Evolutionary conservation across 2,329 filamentous ascomycete genomes (phyloP).

Genomic region (Monascus ruber): DNA sequence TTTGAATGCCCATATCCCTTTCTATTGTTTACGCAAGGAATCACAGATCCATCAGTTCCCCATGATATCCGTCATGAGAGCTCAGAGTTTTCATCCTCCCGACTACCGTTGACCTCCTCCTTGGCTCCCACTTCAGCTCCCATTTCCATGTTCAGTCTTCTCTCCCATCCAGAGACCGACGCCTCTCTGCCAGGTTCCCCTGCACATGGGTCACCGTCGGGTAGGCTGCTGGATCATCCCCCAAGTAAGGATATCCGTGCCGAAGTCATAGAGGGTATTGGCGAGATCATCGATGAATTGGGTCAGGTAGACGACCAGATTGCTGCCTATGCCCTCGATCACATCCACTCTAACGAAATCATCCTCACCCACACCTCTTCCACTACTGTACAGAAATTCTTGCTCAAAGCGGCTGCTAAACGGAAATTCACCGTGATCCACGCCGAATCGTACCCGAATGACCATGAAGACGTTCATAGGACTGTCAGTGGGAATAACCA

Average conservation of each 20-base stretch:
- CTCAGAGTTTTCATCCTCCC: conserved; percentile 24
- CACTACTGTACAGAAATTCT: conserved; percentile 75
- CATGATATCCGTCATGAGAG: conserved; percentile 19
- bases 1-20: neutral
- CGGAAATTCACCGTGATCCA: conserved; percentile 86
- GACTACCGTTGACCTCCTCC: conserved; percentile 52
- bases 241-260: conserved; percentile 60
- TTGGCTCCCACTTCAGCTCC: conserved; percentile 42
- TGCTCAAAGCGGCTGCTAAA: conserved; percentile 76
- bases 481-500: conserved; percentile 45
- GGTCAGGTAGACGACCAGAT: conserved; percentile 90
- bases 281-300: conserved; percentile 92
- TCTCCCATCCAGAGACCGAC: conserved; percentile 53
- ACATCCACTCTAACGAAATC: conserved; percentile 87
- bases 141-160: conserved; percentile 78
- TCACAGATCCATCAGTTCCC: conserved; percentile 16
- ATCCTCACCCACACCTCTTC: conserved; percentile 84
- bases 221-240: conserved; percentile 17
- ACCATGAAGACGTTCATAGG: conserved; percentile 52
- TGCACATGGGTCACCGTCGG: conserved; percentile 23
- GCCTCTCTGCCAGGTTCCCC: conserved; percentile 30
- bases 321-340: conserved; percentile 72
- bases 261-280: conserved; percentile 86
- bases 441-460: conserved; percentile 61
- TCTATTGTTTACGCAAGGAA: neutral